Conservation (phyloP, 805 yeast genomes). For the Tetrapisispora arboricola region DNA sequence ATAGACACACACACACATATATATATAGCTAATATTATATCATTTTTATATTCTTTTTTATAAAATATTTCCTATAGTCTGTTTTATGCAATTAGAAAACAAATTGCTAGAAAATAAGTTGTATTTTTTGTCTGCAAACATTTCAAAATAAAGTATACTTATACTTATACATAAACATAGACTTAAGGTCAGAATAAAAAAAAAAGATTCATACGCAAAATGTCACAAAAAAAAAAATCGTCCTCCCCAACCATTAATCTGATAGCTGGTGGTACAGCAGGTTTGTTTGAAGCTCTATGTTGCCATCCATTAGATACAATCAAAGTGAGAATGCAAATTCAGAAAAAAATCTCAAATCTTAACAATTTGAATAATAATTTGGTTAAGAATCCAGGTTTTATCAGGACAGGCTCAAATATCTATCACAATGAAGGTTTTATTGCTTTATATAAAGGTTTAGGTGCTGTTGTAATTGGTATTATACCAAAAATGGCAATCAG, state of each 20-base stretch:
- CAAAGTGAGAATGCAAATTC: constrained; percentile 93
- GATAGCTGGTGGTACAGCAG: constrained; percentile 95
- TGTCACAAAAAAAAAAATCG: constrained; percentile 27
- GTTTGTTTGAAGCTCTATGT: constrained; percentile 91
- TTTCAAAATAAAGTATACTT: too few species aligned
- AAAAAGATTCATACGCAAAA: too few species aligned
- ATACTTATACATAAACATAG: too few species aligned
- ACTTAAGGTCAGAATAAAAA: too few species aligned
- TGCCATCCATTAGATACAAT: constrained; percentile 98
- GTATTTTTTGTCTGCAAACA: too few species aligned
- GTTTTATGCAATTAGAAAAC: too few species aligned
- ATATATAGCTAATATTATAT: too few species aligned
- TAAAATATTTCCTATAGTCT: too few species aligned
- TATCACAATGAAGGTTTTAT: constrained; percentile 71
- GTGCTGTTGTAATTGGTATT: constrained; percentile 94
- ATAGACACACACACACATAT: too few species aligned
- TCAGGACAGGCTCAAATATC: constrained; percentile 70
- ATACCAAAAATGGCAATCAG: constrained; percentile 98
- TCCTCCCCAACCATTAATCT: constrained; percentile 49
- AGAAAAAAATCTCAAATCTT: constrained; percentile 50
- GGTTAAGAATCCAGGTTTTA: constrained; percentile 71
- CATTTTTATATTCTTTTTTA: too few species aligned
- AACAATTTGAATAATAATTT: constrained; percentile 15
- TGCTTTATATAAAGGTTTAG: constrained; percentile 89
- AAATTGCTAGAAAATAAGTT: too few species aligned